Evolutionary conservation across 352 stramenopile genomes (phyloP), one percentile per base, ranked within the genome.

Genomic region (Pythium phragmiticola): DNA sequence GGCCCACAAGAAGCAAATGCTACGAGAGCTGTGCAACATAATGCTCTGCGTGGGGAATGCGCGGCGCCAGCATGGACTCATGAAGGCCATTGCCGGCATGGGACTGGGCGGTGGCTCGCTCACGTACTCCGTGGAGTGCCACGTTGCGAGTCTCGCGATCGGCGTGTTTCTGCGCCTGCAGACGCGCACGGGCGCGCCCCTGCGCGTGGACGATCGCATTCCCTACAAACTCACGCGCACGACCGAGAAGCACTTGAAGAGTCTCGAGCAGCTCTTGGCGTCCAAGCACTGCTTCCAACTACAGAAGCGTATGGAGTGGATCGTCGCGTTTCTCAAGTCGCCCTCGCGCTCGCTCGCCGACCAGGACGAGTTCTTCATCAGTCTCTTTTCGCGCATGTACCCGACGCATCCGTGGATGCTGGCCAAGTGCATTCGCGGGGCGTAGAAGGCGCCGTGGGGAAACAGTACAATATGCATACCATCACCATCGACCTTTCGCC

Each of bases 311-410:
- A 87, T 85, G 56, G 87, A 95, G 66, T 81, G 75, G 50, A 65
- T 94, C 48, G 61, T 94, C n/a, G 65, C 73, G 19, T 93, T 95
- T 39, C 61, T 87, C 55, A 74, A 73, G 60, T 78, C 82, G 63
- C 69, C 85, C 3, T 74, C 72, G 43, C 82, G 82, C 49, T 92
- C 83, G 56, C 80, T 95, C 16, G 82, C 79, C 7, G 87, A 95
- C 71, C 84, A 93, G 56, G 85, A 93, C 57, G 85, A 92, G 69
- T 92, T 93, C 60, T 92, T 92, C 49, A 80, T 91, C 47, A 89
- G 82, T 34, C 69, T 95, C 34, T 92, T 95, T 49, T 88, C 82
- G 17, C 84, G 85, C 42, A 88, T 93, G 64, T 95, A 92, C 67
- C 85, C 87, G 21, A 78, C 79, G 30, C 82, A 94, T 41, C 72